Conservation (phyloP, 768 basidiomycete genomes). For the Boletus pseudo-olivaceus region DNA sequence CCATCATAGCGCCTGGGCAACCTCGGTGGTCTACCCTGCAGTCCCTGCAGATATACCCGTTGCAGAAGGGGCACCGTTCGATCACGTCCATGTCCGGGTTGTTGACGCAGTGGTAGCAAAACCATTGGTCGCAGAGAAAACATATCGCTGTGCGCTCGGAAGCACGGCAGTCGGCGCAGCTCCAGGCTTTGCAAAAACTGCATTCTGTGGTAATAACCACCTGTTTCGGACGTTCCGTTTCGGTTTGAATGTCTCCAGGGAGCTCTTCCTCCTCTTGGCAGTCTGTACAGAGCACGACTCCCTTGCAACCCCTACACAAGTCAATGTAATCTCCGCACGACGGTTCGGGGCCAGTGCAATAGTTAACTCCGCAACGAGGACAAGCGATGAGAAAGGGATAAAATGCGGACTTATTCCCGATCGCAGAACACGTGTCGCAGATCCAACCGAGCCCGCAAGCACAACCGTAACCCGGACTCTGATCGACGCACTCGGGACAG, state of each 20-base stretch:
- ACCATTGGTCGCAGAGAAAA: not conserved
- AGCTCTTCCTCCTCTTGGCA: constrained; percentile 14
- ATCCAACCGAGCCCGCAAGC: not conserved
- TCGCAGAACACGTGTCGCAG: constrained; percentile 2
- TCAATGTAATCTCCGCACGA: not conserved
- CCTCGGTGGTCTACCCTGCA: not conserved
- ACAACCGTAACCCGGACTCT: not conserved
- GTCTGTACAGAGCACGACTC: not conserved
- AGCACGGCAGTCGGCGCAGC: constrained; percentile 3
- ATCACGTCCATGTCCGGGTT: not conserved
- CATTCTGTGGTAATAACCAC: constrained; percentile 3
- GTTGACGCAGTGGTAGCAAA: not conserved
- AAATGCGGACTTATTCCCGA: not conserved
- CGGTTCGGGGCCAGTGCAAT: not conserved
- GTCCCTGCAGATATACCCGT: not conserved
- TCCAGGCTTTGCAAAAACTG: not conserved
- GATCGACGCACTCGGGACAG: constrained; percentile 9
- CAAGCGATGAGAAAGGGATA: constrained; percentile 7
- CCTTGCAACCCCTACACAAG: constrained; percentile 8
- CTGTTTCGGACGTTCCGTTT: not conserved
- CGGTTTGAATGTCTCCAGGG: not conserved
- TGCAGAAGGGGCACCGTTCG: not conserved
- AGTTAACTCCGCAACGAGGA: constrained; percentile 12
- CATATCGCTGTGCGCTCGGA: not conserved
- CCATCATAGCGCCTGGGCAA: not conserved